Evolutionary conservation across 331 rosid species (phyloP).

Genomic region (Saraca asoca): DNA sequence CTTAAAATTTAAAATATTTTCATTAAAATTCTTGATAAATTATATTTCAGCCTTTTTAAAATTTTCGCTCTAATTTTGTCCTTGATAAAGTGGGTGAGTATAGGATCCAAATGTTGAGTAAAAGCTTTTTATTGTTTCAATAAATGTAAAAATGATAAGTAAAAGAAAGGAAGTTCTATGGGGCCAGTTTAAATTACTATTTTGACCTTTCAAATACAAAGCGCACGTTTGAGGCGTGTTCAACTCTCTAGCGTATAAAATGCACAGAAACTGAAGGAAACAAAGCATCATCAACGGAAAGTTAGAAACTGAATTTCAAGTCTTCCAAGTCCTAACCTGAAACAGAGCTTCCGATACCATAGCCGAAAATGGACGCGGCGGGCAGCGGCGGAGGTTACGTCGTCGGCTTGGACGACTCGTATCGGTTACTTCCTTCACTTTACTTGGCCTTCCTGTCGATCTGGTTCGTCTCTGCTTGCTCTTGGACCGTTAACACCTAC

Average conservation of each 20-base stretch:
- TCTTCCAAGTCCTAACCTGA: constrained; percentile 9
- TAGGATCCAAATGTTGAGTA: too few relatives aligned
- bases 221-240: constrained; percentile 37
- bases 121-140: too few relatives aligned
- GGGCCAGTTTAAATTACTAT: not conserved
- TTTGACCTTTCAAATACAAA: constrained; percentile 10
- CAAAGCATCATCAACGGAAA: not conserved
- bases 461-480: constrained; percentile 81
- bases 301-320: constrained; percentile 9
- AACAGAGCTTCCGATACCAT: constrained; percentile 17
- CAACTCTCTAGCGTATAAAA: constrained; percentile 36
- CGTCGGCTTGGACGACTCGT: constrained; percentile 65
- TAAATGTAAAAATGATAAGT: too few relatives aligned
- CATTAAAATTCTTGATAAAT: too few relatives aligned
- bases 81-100: too few relatives aligned
- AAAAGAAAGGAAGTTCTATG: too few relatives aligned
- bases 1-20: too few relatives aligned
- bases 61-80: too few relatives aligned
- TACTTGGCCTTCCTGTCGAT: constrained; percentile 70
- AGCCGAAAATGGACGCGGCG: constrained; percentile 37
- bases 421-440: constrained; percentile 72
- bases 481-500: constrained; percentile 86
- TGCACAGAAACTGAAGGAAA: not conserved
- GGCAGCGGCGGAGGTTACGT: constrained; percentile 20
- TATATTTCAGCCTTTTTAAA: too few relatives aligned